These are phyloP conservation scores for Amaranthus hypochondriacus DNA, from an alignment of 148 eudicot genomes.

Conservation along the genomic window DNA sequence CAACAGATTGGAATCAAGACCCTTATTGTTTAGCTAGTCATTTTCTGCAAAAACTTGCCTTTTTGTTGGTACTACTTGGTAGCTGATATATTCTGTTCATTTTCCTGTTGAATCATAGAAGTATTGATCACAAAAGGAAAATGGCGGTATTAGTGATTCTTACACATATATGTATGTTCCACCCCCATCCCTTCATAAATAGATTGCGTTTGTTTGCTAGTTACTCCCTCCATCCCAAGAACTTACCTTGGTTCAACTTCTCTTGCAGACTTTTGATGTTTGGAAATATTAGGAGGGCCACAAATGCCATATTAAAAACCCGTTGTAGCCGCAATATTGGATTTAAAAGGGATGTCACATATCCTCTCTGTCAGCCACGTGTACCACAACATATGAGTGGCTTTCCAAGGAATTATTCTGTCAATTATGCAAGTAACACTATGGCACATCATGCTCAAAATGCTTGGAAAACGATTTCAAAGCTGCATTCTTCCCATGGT, in stretches of 20 bases:
- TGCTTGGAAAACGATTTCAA: slow-evolving; percentile 61
- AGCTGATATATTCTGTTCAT: neutral
- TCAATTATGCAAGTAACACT: slow-evolving; percentile 28
- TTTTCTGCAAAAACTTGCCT: neutral
- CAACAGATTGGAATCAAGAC: no score
- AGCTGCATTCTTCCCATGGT: slow-evolving; percentile 23
- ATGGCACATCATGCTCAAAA: slow-evolving; percentile 53
- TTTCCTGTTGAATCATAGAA: no score
- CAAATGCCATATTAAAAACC: slow-evolving; percentile 28
- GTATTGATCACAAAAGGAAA: no score
- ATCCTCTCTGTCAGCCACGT: slow-evolving; percentile 24
- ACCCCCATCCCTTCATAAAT: no score
- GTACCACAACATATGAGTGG: slow-evolving; percentile 35
- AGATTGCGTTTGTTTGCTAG: no score
- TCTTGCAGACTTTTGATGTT: slow-evolving; percentile 59
- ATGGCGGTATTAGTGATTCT: no score
- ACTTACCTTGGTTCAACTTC: slow-evolving; percentile 1
- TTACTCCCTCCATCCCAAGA: neutral
- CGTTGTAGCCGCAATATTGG: slow-evolving; percentile 31
- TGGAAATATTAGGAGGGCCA: slow-evolving; percentile 43
- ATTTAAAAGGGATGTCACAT: slow-evolving; percentile 33
- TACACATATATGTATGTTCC: no score
- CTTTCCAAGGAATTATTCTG: slow-evolving; percentile 33
- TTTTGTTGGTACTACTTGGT: neutral
- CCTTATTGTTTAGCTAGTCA: no score